phyloP scores from a whole-genome alignment of 192 early-diverging fungal genomes.

The Linnemannia schmuckeri region DNA sequence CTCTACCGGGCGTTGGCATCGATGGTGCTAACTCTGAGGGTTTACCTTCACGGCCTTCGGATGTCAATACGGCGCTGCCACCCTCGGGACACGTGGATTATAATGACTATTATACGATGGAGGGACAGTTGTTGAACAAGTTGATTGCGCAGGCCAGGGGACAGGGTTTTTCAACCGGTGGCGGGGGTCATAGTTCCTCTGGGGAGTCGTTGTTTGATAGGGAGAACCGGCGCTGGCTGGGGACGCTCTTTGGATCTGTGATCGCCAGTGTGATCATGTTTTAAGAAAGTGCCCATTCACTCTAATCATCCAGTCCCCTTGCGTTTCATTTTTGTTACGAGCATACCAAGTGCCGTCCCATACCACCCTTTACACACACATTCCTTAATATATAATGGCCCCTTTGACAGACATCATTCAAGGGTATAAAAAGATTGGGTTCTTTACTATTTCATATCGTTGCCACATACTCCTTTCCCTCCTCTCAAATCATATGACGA shows the following conservation, averaged over 20 bases:
- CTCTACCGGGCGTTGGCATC: neutral
- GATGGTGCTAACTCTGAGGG: neutral
- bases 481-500: constrained; percentile 59
- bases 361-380: neutral
- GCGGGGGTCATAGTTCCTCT: neutral
- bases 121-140: neutral
- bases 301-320: neutral
- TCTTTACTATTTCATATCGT: neutral
- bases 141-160: neutral
- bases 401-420: neutral
- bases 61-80: neutral
- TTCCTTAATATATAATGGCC: neutral
- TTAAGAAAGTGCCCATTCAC: neutral
- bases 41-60: neutral
- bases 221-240: neutral
- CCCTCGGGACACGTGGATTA: neutral
- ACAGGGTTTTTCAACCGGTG: neutral
- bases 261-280: neutral
- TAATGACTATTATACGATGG: neutral
- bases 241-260: neutral
- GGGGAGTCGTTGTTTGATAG: neutral
- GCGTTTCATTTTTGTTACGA: neutral
- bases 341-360: neutral
- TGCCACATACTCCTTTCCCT: neutral
- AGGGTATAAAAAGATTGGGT: neutral